These are phyloP conservation scores for Fusarium decemcellulare DNA, from an alignment of 2,329 filamentous ascomycete species.

Conservation along the genomic window DNA sequence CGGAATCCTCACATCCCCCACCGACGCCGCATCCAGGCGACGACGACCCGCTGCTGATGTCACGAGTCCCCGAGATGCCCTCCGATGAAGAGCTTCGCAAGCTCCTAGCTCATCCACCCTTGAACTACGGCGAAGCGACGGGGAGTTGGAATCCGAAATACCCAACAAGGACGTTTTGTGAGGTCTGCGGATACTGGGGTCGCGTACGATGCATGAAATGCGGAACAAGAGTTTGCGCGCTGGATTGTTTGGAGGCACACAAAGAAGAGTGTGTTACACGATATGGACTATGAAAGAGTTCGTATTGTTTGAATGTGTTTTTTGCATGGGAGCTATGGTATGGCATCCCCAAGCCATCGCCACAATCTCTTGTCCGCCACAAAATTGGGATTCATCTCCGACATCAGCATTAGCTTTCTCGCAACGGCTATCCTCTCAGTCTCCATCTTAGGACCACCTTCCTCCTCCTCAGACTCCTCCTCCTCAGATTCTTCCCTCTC, in stretches of 20 bases:
- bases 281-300: slow-evolving; percentile 63
- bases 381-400: slow-evolving; percentile 24
- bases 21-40: slow-evolving; percentile 63
- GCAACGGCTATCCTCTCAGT: slow-evolving; percentile 12
- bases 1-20: slow-evolving; percentile 50
- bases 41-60: slow-evolving; percentile 70
- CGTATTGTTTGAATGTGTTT: not conserved
- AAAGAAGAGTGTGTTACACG: slow-evolving; percentile 79
- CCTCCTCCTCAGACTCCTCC: slow-evolving; percentile 3
- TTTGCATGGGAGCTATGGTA: not conserved
- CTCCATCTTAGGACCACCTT: slow-evolving; percentile 5
- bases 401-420: slow-evolving; percentile 24
- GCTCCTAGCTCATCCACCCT: slow-evolving; percentile 74
- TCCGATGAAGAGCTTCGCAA: slow-evolving; percentile 73
- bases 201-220: slow-evolving; percentile 83
- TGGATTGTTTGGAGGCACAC: slow-evolving; percentile 81
- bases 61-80: slow-evolving; percentile 70
- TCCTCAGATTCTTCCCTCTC: slow-evolving; percentile 6
- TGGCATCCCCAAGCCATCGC: not conserved
- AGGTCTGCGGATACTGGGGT: slow-evolving; percentile 88
- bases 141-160: slow-evolving; percentile 63
- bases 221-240: slow-evolving; percentile 81
- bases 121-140: slow-evolving; percentile 77
- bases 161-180: slow-evolving; percentile 78
- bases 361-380: not conserved